Evolutionary conservation across 768 basidiomycete genomes (phyloP), one percentile per base, ranked within the genome.

Genomic region (Mycena rebaudengoi): DNA sequence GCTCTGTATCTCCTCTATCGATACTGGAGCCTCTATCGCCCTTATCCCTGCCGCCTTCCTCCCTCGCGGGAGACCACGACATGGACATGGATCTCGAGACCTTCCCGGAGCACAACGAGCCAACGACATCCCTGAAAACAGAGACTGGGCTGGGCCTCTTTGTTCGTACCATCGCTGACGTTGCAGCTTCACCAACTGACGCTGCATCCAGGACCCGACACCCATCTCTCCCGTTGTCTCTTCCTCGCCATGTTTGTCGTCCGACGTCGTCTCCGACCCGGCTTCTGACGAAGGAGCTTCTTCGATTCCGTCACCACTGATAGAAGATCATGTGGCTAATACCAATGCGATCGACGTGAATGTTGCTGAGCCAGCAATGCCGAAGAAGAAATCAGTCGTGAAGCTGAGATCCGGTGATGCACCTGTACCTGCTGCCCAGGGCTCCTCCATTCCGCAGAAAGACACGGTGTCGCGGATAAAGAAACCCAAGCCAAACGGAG

Each of bases 1-100:
- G 72, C 71, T 77, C 83, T 66, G 73, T 73, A 61, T 80, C 78
- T 30, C 72, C 73, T 35, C 39, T 67, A 35, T 72, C 69, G 8
- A 59, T 37, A 21, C 7, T 60, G 26, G 66, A 61, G 30, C 62
- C 62, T 11, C 53, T 64, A 43, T 63, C 66, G 29, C 62, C 66
- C 25, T 28, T 63, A 10, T 67, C 66, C 29, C 12, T 64, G 5
- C 62, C 62, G 4, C 59, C 62, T 12, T 60, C 66, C 28, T 67
- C 66, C 37, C 57, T 67, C 4, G 66, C 58, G 12, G 66, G 62
- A n/a, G 66, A 60, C 35, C 62, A 64, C 25, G 66, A 67, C 25
- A 37, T 67, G 49, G 65, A 66, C 51, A 54, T 62, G 66, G 64
- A 65, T 35, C 57, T 65, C 46, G 57, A 65, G 26, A 54, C 52